Evolutionary conservation across 768 basidiomycete genomes (phyloP).

Genomic region (Infundibulicybe gibba): DNA sequence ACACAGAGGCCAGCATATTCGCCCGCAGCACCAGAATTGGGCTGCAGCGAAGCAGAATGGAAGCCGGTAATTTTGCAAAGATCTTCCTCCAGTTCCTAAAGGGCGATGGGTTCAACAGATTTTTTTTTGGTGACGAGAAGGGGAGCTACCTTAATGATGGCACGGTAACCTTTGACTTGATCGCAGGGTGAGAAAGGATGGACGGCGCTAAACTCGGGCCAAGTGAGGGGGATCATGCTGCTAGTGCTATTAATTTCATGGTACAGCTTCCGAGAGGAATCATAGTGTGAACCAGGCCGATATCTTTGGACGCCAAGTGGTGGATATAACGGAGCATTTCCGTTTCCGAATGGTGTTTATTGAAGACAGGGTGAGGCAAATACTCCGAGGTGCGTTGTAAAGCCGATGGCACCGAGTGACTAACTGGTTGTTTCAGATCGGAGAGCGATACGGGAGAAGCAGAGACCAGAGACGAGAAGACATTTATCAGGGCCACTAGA

Average conservation of each 20-base stretch:
- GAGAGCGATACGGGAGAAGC: constrained; percentile 40
- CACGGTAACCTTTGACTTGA: constrained; percentile 85
- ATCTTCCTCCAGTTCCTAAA: constrained; percentile 84
- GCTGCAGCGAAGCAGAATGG: constrained; percentile 93
- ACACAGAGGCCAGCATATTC: constrained; percentile 96
- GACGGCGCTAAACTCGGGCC: constrained; percentile 85
- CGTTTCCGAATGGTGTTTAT: constrained; percentile 96
- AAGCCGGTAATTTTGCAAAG: constrained; percentile 97
- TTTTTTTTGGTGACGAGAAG: not conserved
- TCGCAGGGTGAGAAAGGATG: constrained; percentile 92
- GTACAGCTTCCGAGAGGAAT: constrained; percentile 95
- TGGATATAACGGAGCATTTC: constrained; percentile 98
- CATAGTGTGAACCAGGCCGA: constrained; percentile 94
- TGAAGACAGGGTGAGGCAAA: constrained; percentile 89
- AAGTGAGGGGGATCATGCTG: constrained; percentile 95
- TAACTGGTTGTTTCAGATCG: constrained; percentile 40
- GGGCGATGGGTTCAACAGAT: not conserved
- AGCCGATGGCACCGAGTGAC: constrained; percentile 47
- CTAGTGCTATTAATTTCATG: constrained; percentile 99
- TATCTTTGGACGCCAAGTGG: constrained; percentile 91
- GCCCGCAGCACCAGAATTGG: constrained; percentile 97
- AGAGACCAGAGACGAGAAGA: constrained; percentile 70
- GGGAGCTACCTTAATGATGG: constrained; percentile 65
- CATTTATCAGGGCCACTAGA: constrained; percentile 72
- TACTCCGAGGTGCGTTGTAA: constrained; percentile 65